These are phyloP conservation scores for Zygoascus ofunaensis DNA, from an alignment of 805 yeast species.

Conservation along the genomic window DNA sequence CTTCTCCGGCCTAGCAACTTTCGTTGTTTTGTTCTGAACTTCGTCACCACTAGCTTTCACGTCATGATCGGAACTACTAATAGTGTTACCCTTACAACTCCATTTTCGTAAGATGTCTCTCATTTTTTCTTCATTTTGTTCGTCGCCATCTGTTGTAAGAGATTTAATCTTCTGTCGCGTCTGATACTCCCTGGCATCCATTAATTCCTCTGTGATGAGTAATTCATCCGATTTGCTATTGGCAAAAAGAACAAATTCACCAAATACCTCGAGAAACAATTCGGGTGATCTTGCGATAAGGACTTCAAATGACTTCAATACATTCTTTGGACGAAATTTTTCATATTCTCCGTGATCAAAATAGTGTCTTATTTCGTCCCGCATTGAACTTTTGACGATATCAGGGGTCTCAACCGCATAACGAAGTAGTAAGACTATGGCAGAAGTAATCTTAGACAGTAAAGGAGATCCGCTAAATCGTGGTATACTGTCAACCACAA, in stretches of 20 bases:
- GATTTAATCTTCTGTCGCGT: not conserved
- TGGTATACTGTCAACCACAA: constrained; percentile 38
- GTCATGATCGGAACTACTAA: constrained; percentile 4
- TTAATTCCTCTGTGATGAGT: not conserved
- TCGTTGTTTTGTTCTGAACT: not conserved
- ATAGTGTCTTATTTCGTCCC: constrained; percentile 40
- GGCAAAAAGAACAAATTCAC: constrained; percentile 13
- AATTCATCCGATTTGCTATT: not conserved
- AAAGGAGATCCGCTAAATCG: constrained; percentile 31
- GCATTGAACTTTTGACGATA: constrained; percentile 41
- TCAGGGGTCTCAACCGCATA: constrained; percentile 58
- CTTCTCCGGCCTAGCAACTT: constrained; percentile 7
- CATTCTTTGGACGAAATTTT: constrained; percentile 17
- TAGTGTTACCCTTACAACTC: not conserved
- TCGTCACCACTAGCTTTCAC: constrained; percentile 3
- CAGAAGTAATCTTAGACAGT: constrained; percentile 36
- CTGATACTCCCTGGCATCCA: not conserved
- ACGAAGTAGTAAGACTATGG: constrained; percentile 49
- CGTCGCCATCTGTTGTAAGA: not conserved
- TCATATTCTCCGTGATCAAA: constrained; percentile 20
- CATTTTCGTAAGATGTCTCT: not conserved
- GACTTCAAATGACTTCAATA: constrained; percentile 18
- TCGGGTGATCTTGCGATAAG: constrained; percentile 38
- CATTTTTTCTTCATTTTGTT: not conserved
- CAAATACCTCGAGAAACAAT: constrained; percentile 35